Base-by-base conservation (phyloP, 306 rosid genomes). In the Vigna reflexopilosa region DNA sequence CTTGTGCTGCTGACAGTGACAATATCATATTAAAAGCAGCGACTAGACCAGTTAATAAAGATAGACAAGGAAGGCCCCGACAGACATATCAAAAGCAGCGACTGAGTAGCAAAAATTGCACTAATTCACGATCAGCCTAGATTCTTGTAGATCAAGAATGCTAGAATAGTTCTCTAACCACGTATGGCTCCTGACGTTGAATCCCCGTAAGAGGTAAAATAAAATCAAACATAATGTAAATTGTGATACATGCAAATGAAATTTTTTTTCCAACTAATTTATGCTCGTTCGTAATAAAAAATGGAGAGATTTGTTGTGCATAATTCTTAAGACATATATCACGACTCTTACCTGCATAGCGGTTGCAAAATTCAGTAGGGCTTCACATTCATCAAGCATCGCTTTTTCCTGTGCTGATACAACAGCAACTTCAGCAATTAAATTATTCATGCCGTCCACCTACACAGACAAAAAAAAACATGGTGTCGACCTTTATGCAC, bases 321-420 rank as follows among this genome's bases (percentile, higher is more conserved):
- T 65, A 66, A 42, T 76, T 55, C 49, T 30, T 76, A 30, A 66
- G 79, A 67, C 26, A 40, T 72, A 48, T 67, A 69, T 55, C 34
- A 62, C 30, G 34, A 62, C 34, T 51, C 89, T 78, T 78, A 96
- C 99, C 99, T 93, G 96, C 97, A 90, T 90, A 61, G 93, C 88
- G 14, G 88, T 84, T 50, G 84, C 88, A 51, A 91, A 93, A 76
- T 96, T 87, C 78, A 96, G 81, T 63, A 90, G 80, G 0, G 85
- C 85, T 83, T 93, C 91, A 72, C 98, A 91, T 87, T 91, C 97
- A 61, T 83, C 94, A 87, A 96, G 94, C 91, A 90, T 81, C 63
- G 91, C 93, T 86, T 86, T 93, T 83, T 96, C 98, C 76, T 89
- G 84, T 19, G 94, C 91, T 79, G 91, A 93, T 64, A 93, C 69